These are phyloP conservation scores for Ceratobasidium sp. DNA, from an alignment of 1,284 basidiomycete species.

Conservation along the genomic window DNA sequence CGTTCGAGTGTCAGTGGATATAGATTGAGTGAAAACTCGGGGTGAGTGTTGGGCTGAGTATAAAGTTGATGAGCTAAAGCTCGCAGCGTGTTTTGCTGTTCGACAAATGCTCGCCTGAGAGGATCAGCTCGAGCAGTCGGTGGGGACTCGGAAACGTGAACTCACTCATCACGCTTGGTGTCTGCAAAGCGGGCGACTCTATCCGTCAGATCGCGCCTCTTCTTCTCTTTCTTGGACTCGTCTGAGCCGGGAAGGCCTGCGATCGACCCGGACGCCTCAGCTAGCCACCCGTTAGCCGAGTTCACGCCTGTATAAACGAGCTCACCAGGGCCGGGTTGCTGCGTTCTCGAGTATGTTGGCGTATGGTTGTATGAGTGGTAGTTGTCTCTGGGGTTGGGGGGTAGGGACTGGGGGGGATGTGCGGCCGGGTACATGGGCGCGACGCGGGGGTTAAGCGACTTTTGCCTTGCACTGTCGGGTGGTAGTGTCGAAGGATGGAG, in stretches of 20 bases:
- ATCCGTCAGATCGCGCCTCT: conserved; percentile 71
- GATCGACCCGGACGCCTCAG: conserved; percentile 32
- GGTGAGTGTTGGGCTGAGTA: conserved; percentile 64
- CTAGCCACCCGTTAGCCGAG: conserved; percentile 19
- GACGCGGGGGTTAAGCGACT: conserved; percentile 34
- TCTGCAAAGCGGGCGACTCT: conserved; percentile 67
- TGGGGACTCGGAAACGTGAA: conserved; percentile 55
- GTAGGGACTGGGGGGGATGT: conserved; percentile 2
- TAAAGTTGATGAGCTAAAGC: conserved; percentile 41
- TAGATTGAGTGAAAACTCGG: conserved; percentile 73
- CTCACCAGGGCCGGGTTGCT: conserved; percentile 40
- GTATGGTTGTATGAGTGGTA: conserved; percentile 13
- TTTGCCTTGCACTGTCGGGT: conserved; percentile 31
- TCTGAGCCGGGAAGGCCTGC: conserved; percentile 50
- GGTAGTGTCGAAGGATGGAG: conserved; percentile 42
- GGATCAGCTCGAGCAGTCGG: conserved; percentile 27
- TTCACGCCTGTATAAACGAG: background rate
- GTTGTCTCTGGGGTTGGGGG: conserved; percentile 21
- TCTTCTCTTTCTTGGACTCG: conserved; percentile 67
- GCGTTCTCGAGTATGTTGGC: background rate
- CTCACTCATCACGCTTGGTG: conserved; percentile 78
- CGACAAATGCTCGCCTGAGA: conserved; percentile 34
- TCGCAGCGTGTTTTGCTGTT: conserved; percentile 34
- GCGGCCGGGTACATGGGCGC: conserved; percentile 14
- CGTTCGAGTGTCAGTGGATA: conserved; percentile 78